Evolutionary conservation across 2,329 filamentous ascomycete genomes (phyloP), one percentile per base, ranked within the genome.

Genomic region (Aspergillus ibericus): DNA sequence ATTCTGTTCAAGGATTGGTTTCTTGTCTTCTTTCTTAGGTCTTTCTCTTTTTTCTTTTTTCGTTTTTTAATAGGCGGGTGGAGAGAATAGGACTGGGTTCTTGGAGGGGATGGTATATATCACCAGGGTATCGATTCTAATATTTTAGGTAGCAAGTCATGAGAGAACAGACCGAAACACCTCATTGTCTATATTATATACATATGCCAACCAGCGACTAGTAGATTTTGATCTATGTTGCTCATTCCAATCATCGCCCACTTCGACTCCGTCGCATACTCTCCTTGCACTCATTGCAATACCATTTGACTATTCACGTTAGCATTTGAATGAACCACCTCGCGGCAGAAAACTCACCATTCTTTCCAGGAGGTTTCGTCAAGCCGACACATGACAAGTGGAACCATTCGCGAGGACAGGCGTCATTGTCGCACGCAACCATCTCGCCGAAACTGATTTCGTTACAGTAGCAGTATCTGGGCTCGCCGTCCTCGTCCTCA

Each of bases 361-460:
- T 91, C 63, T 86, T 86, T 58, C 85, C 87, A n/a, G 91, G 91
- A 53, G 90, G 89, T 59, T 89, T 89, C 67, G 88, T 89, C 67
- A 95, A 76, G 25, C 91, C 91, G 29, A 92, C 90, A 73, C 91
- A 95, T 51, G 88, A 88, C 51, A 95, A 77, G 80, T 93, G 90
- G 78, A 93, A 93, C 90, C 90, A 93, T 75, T 93, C 90, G 61
- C 85, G 83, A 64, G 85, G 83, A 75, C 90, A 93, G 50, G 85
- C 84, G 59, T 88, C 84, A 7, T 86, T 86, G 71, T 93, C 90
- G 70, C 90, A 93, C 2, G 88, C 90, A 44, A 93, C 89, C 90
- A 93, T 93, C 76, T 91, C 89, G 18, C 90, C 90, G 70, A 92
- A 93, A 68, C 89, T 92, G 55, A 92, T 87, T 49, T 87, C 84